Percentiles rank a stretch among this genome's conserved stretches.
phyloP scores from a whole-genome alignment of 1,284 basidiomycete species.

The Chalciporus piperatoides region DNA sequence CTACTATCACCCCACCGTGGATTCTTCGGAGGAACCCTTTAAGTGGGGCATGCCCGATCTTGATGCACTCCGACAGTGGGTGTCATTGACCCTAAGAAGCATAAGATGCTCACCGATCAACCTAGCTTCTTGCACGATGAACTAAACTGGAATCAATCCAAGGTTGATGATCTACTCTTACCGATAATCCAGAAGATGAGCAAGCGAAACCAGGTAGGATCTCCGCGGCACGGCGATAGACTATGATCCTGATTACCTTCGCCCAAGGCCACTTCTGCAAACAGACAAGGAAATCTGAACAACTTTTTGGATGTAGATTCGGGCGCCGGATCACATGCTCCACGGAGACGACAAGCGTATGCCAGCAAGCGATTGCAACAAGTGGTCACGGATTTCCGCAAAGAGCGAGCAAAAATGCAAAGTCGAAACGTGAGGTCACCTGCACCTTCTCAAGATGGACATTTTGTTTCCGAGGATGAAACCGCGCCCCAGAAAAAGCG shows the following conservation, averaged over 20 bases:
- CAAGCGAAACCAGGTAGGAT: slow-evolving; percentile 65
- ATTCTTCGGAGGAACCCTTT: slow-evolving; percentile 90
- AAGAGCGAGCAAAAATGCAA: slow-evolving; percentile 36
- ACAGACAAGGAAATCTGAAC: slow-evolving; percentile 72
- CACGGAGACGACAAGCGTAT: slow-evolving; percentile 76
- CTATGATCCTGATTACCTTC: slow-evolving; percentile 2
- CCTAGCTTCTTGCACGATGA: slow-evolving; percentile 80
- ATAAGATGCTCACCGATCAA: slow-evolving; percentile 2
- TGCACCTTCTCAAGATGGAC: slow-evolving; percentile 17
- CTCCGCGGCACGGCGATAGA: neutral
- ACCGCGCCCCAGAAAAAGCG: slow-evolving; percentile 31
- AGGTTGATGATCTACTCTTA: slow-evolving; percentile 89
- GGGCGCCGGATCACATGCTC: slow-evolving; percentile 66
- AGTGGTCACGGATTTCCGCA: slow-evolving; percentile 82
- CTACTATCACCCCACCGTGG: slow-evolving; percentile 88
- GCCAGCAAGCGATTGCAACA: slow-evolving; percentile 85
- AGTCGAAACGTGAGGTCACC: slow-evolving; percentile 8
- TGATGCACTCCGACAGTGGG: slow-evolving; percentile 80
- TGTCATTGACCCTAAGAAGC: slow-evolving; percentile 9
- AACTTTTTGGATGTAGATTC: slow-evolving; percentile 60
- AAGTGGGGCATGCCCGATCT: slow-evolving; percentile 97
- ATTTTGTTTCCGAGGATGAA: slow-evolving; percentile 20
- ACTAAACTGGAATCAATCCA: slow-evolving; percentile 80
- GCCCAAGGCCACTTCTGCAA: slow-evolving; percentile 54
- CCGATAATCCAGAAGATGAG: slow-evolving; percentile 93